Evolutionary conservation across 495 filamentous ascomycete genomes (phyloP).

Genomic region (Aspergillus mulundensis): DNA sequence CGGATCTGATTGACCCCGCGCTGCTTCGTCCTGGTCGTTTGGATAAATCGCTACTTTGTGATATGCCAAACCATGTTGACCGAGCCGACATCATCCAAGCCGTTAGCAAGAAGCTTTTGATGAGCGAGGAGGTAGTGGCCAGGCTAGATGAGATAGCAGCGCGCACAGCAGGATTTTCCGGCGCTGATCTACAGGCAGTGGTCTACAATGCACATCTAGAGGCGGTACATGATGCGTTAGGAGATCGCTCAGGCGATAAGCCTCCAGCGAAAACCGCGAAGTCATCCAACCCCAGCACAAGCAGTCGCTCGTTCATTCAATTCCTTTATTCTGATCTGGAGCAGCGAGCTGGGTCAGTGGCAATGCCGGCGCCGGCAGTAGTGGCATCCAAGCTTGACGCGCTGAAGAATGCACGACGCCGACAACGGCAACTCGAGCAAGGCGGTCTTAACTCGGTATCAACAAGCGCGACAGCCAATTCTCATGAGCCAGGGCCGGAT

Average conservation of each 20-base stretch:
- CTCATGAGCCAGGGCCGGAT: slow-evolving; percentile 27
- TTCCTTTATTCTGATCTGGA: slow-evolving; percentile 73
- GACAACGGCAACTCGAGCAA: slow-evolving; percentile 50
- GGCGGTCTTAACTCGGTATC: slow-evolving; percentile 30
- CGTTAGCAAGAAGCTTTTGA: slow-evolving; percentile 70
- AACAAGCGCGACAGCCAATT: slow-evolving; percentile 1
- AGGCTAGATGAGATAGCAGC: slow-evolving; percentile 63
- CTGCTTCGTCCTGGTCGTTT: slow-evolving; percentile 82
- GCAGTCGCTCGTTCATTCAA: slow-evolving; percentile 60
- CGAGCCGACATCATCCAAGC: slow-evolving; percentile 82
- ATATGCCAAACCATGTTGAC: slow-evolving; percentile 74
- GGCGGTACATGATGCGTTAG: slow-evolving; percentile 89
- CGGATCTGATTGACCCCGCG: slow-evolving; percentile 92
- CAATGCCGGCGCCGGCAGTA: slow-evolving; percentile 59
- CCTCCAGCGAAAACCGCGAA: slow-evolving; percentile 28
- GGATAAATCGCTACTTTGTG: slow-evolving; percentile 87
- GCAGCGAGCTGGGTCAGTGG: slow-evolving; percentile 39
- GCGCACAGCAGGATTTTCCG: slow-evolving; percentile 85
- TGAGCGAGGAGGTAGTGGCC: slow-evolving; percentile 54
- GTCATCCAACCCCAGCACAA: slow-evolving; percentile 27
- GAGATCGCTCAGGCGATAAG: slow-evolving; percentile 51
- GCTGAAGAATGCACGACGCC: slow-evolving; percentile 63
- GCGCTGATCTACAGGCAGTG: slow-evolving; percentile 90
- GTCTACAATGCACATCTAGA: slow-evolving; percentile 96
- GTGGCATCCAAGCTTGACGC: slow-evolving; percentile 71